These are phyloP conservation scores for Saitozyma sp. DNA, from an alignment of 768 basidiomycete genomes.

Conservation along the genomic window DNA sequence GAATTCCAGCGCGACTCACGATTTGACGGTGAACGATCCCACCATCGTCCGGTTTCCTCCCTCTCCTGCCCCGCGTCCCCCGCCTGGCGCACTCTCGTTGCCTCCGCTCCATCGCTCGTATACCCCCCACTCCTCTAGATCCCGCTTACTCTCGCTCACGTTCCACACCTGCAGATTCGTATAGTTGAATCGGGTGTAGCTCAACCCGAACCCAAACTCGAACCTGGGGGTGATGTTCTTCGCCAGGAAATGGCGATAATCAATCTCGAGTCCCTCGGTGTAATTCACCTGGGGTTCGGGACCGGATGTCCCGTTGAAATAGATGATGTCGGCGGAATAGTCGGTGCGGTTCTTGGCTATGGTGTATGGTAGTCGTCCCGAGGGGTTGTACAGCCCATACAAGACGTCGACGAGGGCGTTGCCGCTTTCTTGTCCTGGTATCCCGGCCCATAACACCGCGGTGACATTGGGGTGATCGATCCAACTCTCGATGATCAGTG, in stretches of 20 bases:
- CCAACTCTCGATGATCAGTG: constrained; percentile 61
- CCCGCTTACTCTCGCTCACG: not conserved
- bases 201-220: constrained; percentile 87
- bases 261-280: constrained; percentile 68
- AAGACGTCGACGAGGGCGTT: constrained; percentile 72
- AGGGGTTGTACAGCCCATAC: constrained; percentile 72
- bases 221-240: constrained; percentile 57
- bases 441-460: constrained; percentile 71
- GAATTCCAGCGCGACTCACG: too few relatives aligned
- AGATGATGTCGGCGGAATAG: constrained; percentile 62
- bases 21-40: not conserved
- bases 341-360: constrained; percentile 66
- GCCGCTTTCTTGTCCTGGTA: constrained; percentile 67
- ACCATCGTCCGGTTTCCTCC: constrained; percentile 1
- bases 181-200: constrained; percentile 80
- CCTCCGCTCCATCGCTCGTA: too few relatives aligned
- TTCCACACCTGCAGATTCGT: constrained; percentile 58
- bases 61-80: too few relatives aligned
- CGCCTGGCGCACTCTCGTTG: too few relatives aligned
- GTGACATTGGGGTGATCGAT: constrained; percentile 73
- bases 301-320: constrained; percentile 53
- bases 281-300: constrained; percentile 62
- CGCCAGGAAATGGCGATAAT: constrained; percentile 58
- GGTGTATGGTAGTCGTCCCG: constrained; percentile 70
- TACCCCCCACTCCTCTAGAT: not conserved